Percentiles rank a stretch among this genome's conserved stretches.
These are phyloP conservation scores for Hypoxylon sp. DNA, from an alignment of 2,329 filamentous ascomycete species.

Conservation along the genomic window DNA sequence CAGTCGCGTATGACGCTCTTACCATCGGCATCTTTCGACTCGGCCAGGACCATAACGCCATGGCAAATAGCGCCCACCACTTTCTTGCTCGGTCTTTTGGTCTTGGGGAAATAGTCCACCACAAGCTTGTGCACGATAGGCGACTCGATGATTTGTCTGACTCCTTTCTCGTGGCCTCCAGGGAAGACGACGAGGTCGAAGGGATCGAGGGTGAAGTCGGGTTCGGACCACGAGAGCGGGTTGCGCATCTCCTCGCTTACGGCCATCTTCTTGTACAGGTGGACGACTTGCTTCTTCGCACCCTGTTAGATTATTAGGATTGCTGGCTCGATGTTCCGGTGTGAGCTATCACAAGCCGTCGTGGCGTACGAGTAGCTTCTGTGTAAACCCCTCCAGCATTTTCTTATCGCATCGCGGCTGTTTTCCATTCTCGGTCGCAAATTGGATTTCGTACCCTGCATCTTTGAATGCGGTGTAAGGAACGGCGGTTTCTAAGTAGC, in stretches of 20 bases:
- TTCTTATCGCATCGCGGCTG: constrained; percentile 62
- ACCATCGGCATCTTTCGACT: constrained; percentile 57
- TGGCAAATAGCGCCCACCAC: constrained; percentile 65
- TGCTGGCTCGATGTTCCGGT: constrained; percentile 5
- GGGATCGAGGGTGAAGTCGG: constrained; percentile 59
- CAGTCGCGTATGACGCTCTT: constrained; percentile 63
- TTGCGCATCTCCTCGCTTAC: constrained; percentile 57
- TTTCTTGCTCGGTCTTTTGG: constrained; percentile 60
- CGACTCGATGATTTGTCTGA: constrained; percentile 66
- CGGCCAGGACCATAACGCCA: constrained; percentile 64
- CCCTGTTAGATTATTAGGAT: constrained; percentile 53
- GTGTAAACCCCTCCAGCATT: constrained; percentile 64
- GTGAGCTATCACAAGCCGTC: constrained; percentile 17
- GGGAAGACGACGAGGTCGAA: constrained; percentile 66
- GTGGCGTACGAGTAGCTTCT: constrained; percentile 61
- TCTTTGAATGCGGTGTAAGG: constrained; percentile 63
- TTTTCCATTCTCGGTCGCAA: constrained; percentile 65
- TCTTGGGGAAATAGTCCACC: constrained; percentile 62
- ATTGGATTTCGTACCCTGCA: constrained; percentile 62
- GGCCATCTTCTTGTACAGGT: constrained; percentile 60
- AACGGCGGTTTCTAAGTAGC: constrained; percentile 61
- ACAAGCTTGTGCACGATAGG: constrained; percentile 59
- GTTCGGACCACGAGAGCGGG: constrained; percentile 61
- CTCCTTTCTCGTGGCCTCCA: constrained; percentile 66
- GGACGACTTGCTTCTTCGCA: constrained; percentile 58